Base-by-base conservation (phyloP, 371 early-diverging fungal species). In the Circinella umbellata region DNA sequence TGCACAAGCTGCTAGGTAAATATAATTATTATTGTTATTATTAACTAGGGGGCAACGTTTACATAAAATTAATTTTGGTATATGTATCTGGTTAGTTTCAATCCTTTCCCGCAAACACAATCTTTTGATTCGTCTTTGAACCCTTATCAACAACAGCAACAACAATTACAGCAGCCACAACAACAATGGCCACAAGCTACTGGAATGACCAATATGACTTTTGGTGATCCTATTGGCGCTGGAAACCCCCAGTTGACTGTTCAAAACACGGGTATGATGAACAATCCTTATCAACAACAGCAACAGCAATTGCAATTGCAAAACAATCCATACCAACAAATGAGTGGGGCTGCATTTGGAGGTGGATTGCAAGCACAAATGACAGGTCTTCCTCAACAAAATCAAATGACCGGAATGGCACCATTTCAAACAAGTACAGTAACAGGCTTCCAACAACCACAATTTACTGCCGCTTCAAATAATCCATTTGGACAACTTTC, bases 321-420 rank as follows among this genome's bases (percentile, higher is more conserved):
- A 64, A 71, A 46, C 51, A 70, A 74, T 59, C 75, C 65, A 27
- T 71, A 72, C 37, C 72, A 72, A n/a, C 57, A 57, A 57, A 7
- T 57, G 7, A 27, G 57, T n/a, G 51, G 14, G 5, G 15, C 37
- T 15, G 73, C 65, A 15, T 74, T 57, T 57, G 57, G 5, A 39
- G 68, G 70, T 42, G 63, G 57, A 4, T 27, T 78, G 27, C 80
- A 77, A 60, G 73, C 80, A 61, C 79, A 79, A 59, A 77, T 78
- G 78, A 79, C 79, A 9, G 76, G 79, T 3, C 72, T 83, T 61
- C 82, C 74, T 39, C 81, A 84, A 65, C 82, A 71, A 51, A 51
- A 7, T 15, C 73, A 66, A 63, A 42, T 67, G 34, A 67, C 74
- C 15, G 70, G 70, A 10, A 47, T 63, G 35, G 62, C 70, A 37